These are phyloP conservation scores for Catunica adiposa DNA, from an alignment of 2,329 filamentous ascomycete species.

Conservation along the genomic window DNA sequence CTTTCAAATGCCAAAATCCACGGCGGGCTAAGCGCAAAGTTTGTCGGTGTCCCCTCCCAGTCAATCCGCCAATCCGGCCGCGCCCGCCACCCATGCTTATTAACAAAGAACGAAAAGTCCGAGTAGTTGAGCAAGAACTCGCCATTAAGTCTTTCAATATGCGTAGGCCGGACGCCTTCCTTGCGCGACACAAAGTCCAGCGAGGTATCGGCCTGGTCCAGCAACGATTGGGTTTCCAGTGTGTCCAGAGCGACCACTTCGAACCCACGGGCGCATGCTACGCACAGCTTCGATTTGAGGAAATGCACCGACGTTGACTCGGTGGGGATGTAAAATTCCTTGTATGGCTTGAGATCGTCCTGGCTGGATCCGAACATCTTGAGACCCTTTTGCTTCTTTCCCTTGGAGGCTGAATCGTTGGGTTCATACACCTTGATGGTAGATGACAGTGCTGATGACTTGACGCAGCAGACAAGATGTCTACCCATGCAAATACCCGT, in stretches of 20 bases:
- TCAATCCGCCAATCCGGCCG: constrained; percentile 92
- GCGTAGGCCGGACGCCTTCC: constrained; percentile 85
- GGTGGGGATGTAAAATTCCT: constrained; percentile 97
- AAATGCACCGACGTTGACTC: constrained; percentile 98
- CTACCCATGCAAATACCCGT: constrained; percentile 86
- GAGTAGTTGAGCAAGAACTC: constrained; percentile 97
- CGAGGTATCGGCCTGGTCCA: constrained; percentile 94
- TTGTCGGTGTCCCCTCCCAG: constrained; percentile 87
- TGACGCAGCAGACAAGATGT: constrained; percentile 91
- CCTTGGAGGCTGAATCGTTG: constrained; percentile 83
- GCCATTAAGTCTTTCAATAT: constrained; percentile 91
- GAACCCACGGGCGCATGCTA: constrained; percentile 88
- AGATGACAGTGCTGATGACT: constrained; percentile 79
- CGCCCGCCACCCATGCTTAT: constrained; percentile 93
- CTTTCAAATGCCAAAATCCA: constrained; percentile 96
- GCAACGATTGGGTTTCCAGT: constrained; percentile 89
- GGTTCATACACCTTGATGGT: constrained; percentile 99
- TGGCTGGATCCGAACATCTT: constrained; percentile 91
- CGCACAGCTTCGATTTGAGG: constrained; percentile 87
- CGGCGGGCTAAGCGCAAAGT: constrained; percentile 86
- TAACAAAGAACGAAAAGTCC: constrained; percentile 98
- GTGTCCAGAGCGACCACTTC: constrained; percentile 94
- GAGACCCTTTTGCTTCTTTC: constrained; percentile 88
- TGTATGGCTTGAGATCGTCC: constrained; percentile 90
- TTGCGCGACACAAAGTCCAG: constrained; percentile 92